Conservation (phyloP, 257 asterid species). For the Solanum rostratum region DNA sequence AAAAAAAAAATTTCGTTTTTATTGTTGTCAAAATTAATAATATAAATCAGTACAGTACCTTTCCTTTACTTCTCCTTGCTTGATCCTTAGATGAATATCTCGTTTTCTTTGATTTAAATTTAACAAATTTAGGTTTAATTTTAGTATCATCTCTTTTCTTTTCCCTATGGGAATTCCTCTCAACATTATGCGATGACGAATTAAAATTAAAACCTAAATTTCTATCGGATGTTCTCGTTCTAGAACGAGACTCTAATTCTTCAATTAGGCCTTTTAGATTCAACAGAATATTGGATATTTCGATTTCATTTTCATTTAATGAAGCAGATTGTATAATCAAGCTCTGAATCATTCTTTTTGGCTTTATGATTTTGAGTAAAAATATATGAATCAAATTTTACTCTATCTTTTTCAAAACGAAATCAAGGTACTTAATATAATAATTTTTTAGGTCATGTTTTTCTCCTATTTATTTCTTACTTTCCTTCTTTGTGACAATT, state of each 20-base stretch:
- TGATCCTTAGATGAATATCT: constrained; percentile 6
- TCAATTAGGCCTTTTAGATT: constrained; percentile 5
- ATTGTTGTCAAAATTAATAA: too few species aligned
- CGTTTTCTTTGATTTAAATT: constrained; percentile 10
- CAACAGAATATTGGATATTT: constrained; percentile 29
- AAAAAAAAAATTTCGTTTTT: too few species aligned
- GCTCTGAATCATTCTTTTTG: constrained; percentile 8
- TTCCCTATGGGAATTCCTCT: background rate
- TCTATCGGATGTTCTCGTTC: constrained; percentile 20
- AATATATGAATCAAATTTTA: too few species aligned
- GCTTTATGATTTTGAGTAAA: background rate
- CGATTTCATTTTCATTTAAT: constrained; percentile 21
- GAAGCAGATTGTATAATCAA: background rate
- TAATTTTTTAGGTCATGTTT: too few species aligned
- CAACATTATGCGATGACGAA: too few species aligned
- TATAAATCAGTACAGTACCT: too few species aligned
- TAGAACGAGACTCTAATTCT: background rate
- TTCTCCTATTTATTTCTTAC: too few species aligned
- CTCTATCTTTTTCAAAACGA: too few species aligned
- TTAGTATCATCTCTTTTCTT: background rate
- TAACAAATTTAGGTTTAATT: background rate
- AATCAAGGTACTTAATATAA: too few species aligned
- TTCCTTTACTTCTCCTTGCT: too few species aligned
- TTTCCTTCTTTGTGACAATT: too few species aligned
- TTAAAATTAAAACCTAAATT: background rate